Evolutionary conservation across 495 filamentous ascomycete genomes (phyloP).

Genomic region (Hypoxylon perforatum): DNA sequence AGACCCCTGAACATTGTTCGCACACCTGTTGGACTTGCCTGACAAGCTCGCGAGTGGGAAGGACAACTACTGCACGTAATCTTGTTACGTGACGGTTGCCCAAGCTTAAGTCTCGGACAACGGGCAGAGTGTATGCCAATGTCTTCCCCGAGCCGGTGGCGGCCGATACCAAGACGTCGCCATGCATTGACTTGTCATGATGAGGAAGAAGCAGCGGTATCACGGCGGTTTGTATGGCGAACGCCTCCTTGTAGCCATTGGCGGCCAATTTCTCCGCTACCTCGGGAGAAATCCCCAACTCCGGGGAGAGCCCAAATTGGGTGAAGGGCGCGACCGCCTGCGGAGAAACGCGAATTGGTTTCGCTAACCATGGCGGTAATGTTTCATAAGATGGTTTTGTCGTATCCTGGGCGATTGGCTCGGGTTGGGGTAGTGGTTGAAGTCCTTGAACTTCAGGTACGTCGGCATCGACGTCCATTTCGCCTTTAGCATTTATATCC

Average conservation of each 20-base stretch:
- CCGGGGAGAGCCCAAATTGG: slow-evolving; percentile 65
- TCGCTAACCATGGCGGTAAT: slow-evolving; percentile 78
- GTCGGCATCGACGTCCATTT: slow-evolving; percentile 40
- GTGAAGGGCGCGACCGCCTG: slow-evolving; percentile 69
- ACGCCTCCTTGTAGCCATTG: slow-evolving; percentile 77
- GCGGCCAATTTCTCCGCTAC: slow-evolving; percentile 65
- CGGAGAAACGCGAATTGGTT: slow-evolving; percentile 72
- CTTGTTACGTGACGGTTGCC: slow-evolving; percentile 61
- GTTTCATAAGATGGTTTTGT: slow-evolving; percentile 64
- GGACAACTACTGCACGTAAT: slow-evolving; percentile 80
- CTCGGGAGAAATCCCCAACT: slow-evolving; percentile 59
- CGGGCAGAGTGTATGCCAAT: slow-evolving; percentile 86
- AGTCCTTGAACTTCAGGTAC: slow-evolving; percentile 70
- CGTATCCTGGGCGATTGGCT: slow-evolving; percentile 63
- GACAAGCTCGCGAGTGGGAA: slow-evolving; percentile 91
- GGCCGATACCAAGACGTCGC: slow-evolving; percentile 88
- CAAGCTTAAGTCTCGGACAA: slow-evolving; percentile 76
- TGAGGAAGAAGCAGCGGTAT: slow-evolving; percentile 78
- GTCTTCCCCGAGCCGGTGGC: slow-evolving; percentile 96
- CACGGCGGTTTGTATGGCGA: slow-evolving; percentile 85
- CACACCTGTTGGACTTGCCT: slow-evolving; percentile 80
- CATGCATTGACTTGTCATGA: slow-evolving; percentile 62
- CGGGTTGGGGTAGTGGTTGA: slow-evolving; percentile 81
- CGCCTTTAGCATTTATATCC: slow-evolving; percentile 43
- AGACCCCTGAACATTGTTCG: slow-evolving; percentile 69